phyloP scores from a whole-genome alignment of 345 rosid genomes.

The Trapa incisa region DNA sequence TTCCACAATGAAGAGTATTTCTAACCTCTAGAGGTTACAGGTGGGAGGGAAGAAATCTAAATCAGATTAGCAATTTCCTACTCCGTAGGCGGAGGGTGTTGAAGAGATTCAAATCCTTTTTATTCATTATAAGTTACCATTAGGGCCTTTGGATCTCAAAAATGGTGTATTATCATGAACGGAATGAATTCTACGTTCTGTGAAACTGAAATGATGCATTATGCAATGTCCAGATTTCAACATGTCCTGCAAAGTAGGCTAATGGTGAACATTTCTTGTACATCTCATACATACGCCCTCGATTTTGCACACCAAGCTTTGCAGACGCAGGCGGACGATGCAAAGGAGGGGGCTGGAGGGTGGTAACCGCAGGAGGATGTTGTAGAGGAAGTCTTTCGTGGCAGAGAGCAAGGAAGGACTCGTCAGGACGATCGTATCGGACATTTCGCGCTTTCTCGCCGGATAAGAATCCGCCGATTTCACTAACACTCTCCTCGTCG shows the following conservation, averaged over 20 bases:
- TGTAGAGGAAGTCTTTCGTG: conserved; percentile 27
- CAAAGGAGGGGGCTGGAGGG: conserved; percentile 38
- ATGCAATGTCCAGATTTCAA: background rate
- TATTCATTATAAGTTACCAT: background rate
- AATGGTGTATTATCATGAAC: background rate
- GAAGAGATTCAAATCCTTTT: background rate
- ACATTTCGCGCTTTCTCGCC: background rate
- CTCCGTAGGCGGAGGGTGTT: background rate
- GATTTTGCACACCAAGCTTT: conserved; percentile 19
- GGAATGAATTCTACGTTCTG: background rate
- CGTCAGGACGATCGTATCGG: background rate
- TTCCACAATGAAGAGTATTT: background rate
- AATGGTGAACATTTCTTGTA: background rate
- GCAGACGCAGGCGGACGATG: conserved; percentile 40
- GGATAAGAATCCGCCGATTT: background rate
- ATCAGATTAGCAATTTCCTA: background rate
- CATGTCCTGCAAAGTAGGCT: background rate
- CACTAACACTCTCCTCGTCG: background rate
- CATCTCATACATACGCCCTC: background rate
- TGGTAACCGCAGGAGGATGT: conserved; percentile 31
- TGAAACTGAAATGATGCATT: background rate
- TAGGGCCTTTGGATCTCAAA: background rate
- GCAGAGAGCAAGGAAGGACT: conserved; percentile 1
- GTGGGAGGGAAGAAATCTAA: background rate
- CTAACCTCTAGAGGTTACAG: background rate